These are phyloP conservation scores for Microdochium trichocladiopsis DNA, from an alignment of 2,329 filamentous ascomycete genomes.

Conservation along the genomic window DNA sequence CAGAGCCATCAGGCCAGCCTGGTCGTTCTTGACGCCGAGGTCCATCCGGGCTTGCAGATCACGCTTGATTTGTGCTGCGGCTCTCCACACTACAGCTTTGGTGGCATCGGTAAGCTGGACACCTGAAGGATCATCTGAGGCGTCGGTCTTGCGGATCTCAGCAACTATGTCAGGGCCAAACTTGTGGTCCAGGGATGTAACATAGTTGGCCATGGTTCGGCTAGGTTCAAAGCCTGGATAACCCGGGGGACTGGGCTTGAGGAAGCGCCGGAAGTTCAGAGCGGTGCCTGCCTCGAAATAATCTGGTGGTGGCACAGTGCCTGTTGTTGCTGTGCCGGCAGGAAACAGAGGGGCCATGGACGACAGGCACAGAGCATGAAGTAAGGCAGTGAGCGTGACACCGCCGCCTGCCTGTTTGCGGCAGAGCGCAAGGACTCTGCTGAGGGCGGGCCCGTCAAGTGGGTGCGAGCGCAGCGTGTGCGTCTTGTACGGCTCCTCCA, in stretches of 20 bases:
- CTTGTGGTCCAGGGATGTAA: conserved; percentile 9
- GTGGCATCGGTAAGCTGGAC: conserved; percentile 3
- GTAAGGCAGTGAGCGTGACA: conserved; percentile 13
- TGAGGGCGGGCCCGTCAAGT: conserved; percentile 2
- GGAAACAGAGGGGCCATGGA: conserved; percentile 5
- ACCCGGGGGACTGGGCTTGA: conserved; percentile 3
- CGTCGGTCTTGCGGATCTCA: conserved; percentile 4
- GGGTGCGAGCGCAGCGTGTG: conserved; percentile 5
- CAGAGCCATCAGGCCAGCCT: conserved; percentile 22
- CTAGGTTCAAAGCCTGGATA: conserved; percentile 6
- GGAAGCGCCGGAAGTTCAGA: conserved; percentile 10
- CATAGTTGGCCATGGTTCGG: conserved; percentile 11
- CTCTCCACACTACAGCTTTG: conserved; percentile 7
- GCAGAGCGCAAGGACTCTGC: conserved; percentile 8
- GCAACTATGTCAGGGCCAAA: conserved; percentile 9
- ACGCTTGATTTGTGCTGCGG: conserved; percentile 15
- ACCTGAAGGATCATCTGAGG: neutral
- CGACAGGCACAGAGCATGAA: conserved; percentile 6
- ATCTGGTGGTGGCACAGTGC: conserved; percentile 2
- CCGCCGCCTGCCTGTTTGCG: conserved; percentile 2
- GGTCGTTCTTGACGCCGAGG: conserved; percentile 20
- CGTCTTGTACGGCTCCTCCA: conserved; percentile 1
- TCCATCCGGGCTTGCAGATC: conserved; percentile 18
- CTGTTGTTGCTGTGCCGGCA: neutral
- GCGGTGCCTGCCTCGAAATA: conserved; percentile 8